Evolutionary conservation across 2,329 filamentous ascomycete genomes (phyloP).

Genomic region (Botrytis sinoallii): DNA sequence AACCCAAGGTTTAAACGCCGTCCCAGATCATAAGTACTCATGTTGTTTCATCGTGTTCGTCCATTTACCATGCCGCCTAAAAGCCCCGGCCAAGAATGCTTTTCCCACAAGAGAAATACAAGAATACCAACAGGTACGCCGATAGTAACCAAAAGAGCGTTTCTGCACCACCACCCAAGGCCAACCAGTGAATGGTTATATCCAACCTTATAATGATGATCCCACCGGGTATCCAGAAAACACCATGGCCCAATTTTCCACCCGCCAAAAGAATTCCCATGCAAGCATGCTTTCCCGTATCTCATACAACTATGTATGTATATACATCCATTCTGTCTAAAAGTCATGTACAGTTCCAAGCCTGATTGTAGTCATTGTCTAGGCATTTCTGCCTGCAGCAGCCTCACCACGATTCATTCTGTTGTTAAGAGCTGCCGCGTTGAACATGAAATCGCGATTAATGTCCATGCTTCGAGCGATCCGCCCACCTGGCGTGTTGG

Average conservation of each 20-base stretch:
- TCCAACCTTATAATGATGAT: neutral
- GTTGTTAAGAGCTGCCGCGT: conserved; percentile 16
- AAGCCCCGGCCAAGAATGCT: neutral
- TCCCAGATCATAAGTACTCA: neutral
- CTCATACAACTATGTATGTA: neutral
- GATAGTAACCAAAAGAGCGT: neutral
- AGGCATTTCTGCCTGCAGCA: neutral
- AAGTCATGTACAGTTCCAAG: neutral
- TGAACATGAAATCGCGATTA: conserved; percentile 37
- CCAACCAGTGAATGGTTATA: conserved; percentile 2
- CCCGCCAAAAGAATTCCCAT: neutral
- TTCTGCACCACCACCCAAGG: neutral
- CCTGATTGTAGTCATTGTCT: neutral
- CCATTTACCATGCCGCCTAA: neutral
- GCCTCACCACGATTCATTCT: neutral
- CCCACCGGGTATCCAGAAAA: conserved; percentile 5
- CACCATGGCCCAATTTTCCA: conserved; percentile 5
- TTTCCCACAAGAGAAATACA: neutral
- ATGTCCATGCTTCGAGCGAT: conserved; percentile 39
- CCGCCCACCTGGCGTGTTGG: conserved; percentile 37
- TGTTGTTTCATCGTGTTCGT: neutral
- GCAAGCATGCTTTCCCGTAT: neutral
- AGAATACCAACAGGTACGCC: neutral
- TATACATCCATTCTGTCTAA: neutral
- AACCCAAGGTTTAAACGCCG: neutral